Evolutionary conservation across 2,329 filamentous ascomycete species (phyloP), one percentile per base, ranked within the genome.

Genomic region (Botryosphaeria dothidea): DNA sequence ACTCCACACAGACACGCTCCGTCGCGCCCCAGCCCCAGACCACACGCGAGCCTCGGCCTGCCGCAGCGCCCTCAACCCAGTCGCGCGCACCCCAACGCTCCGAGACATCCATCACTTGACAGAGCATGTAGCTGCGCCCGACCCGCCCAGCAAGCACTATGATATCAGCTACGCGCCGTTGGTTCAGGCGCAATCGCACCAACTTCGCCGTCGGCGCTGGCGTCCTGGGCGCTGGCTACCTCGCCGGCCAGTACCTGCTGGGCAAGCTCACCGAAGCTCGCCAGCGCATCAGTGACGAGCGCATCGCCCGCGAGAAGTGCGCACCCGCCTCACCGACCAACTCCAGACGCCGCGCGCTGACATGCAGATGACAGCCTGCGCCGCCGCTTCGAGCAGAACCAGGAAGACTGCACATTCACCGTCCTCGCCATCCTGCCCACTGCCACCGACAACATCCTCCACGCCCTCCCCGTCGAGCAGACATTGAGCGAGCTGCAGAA

Each of bases 391-490:
- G 92, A 98, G 78, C 95, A 99, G 80, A 99, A 99, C 78, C 95
- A 99, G 77, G 94, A 97, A 76, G 95, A 99, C 79, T 99, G 95
- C 80, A 97, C 94, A 54, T 97, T 96, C 77, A 99, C 95, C 41
- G 93, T 98, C 49, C 88, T 98, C n/a, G 95, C 94, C 31, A 88
- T 99, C 64, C 85, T 99, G 9, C 95, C 95, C 4, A 96, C 94
- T 36, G 92, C 93, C 6, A 93, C 93, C 25, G 88, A 95, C 70
- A 94, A 96, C 75, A 90, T 99, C 71, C 83, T 97, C 72, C 89
- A 92, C 70, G 89, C 90, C 34, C 87, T 98, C 71, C 92, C 96
- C 62, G 96, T 96, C 48, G 95, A 99, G 77, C 88, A 91, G 72
- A 92, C 97, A 72, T 94, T 94, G 4, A 90, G 93, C 70, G 93